phyloP scores from a whole-genome alignment of 441 rosid species.

The Breynia disticha region DNA sequence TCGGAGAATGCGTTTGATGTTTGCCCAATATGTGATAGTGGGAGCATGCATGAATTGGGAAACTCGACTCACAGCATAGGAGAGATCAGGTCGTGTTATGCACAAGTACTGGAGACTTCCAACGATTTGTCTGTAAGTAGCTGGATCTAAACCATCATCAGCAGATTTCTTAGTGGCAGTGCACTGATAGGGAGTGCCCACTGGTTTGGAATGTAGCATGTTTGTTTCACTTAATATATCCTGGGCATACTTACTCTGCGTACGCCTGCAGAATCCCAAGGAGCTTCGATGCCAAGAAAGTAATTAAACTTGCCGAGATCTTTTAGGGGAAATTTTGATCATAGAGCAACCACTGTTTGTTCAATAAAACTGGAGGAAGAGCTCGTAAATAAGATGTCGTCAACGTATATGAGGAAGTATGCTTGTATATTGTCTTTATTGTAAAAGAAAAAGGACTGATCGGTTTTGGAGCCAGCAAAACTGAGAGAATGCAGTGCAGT shows the following conservation, averaged over 20 bases:
- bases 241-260: background rate
- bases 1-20: no score
- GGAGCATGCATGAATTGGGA: no score
- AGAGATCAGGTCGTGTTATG: background rate
- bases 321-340: background rate
- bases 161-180: background rate
- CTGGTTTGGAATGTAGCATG: background rate
- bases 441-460: background rate
- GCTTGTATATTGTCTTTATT: background rate
- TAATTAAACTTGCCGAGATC: background rate
- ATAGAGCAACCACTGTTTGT: background rate
- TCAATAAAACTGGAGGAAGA: background rate
- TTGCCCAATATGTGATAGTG: no score
- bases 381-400: no score
- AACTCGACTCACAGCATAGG: no score
- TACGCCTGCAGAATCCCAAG: background rate
- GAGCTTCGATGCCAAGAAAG: background rate
- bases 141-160: background rate
- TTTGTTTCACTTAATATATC: background rate
- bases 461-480: background rate
- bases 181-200: background rate
- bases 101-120: background rate
- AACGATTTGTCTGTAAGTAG: background rate
- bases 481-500: background rate
- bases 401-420: background rate